Base-by-base conservation (phyloP, 352 stramenopile species). In the Pythium aristosporum region DNA sequence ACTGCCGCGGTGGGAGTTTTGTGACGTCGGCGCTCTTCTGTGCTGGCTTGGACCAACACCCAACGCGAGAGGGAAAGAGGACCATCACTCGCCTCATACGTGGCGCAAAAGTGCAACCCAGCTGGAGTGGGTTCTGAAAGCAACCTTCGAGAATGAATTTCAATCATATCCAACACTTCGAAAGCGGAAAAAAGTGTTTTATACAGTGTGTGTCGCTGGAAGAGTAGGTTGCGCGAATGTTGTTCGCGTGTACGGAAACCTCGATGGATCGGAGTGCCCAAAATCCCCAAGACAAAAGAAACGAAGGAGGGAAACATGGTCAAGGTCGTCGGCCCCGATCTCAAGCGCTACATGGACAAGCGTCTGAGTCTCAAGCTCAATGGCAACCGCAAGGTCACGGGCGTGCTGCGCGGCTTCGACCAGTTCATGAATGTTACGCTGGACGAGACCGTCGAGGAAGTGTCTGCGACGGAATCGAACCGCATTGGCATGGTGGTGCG, bases 361-460 rank as follows among this genome's bases (percentile, higher is more conserved):
- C 86, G 80, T 42, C 71, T 99, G 55, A 92, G 82, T 71, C 73
- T 98, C 57, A 96, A 91, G 67, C 82, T 99, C 52, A 98, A 98
- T 71, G 94, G 91, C 44, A 98, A 98, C 75, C 85, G 95, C 63
- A 97, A 97, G 72, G 82, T 99, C 18, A 87, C 89, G 41, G 96
- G 96, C 32, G 88, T 95, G 48, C 74, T 99, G 53, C 86, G 94
- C 20, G 96, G 96, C 51, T 99, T 98, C 71, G 96, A 99, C 77
- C 92, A 97, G 72, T 99, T 98, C 76, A 94, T 99, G 74, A 98
- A 99, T 83, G 85, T 99, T 30, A 97, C 98, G 41, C 71, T 99
- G 48, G 95, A 99, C 60, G 89, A 98, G 62, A 92, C 92, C 11
- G 76, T 96, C 28, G 88, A 97, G 64, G 92, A 98, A 72, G 85